A percentile compares a stretch with the other conserved stretches of the same genome.
Evolutionary conservation across 1,139 yeast species (phyloP).

Genomic region (Blastobotrys capitulatus): DNA sequence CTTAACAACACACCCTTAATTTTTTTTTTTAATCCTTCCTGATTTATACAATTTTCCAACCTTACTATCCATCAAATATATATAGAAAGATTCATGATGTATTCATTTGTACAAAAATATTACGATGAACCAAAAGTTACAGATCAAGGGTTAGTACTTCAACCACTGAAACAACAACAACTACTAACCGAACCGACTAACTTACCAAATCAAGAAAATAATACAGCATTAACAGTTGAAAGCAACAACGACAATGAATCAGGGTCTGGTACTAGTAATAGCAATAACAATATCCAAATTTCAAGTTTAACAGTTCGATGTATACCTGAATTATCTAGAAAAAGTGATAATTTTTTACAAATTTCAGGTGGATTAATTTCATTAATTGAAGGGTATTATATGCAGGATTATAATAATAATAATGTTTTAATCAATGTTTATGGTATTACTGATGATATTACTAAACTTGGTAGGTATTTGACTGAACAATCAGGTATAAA

Average conservation of each 20-base stretch:
- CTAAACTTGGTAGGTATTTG: neutral
- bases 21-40: too few species aligned
- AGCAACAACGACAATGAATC: neutral
- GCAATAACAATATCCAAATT: too few species aligned
- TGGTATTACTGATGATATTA: neutral
- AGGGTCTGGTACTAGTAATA: neutral
- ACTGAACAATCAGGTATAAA: neutral
- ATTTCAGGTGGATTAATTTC: neutral
- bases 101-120: neutral
- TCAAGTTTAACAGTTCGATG: neutral
- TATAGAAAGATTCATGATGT: neutral
- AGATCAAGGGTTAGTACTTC: slow-evolving; percentile 7
- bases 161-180: neutral
- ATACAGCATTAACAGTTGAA: neutral
- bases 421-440: neutral
- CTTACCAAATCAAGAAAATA: neutral
- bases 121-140: slow-evolving; percentile 5
- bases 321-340: neutral
- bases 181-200: too few species aligned
- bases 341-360: neutral
- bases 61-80: too few species aligned
- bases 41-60: too few species aligned
- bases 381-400: neutral
- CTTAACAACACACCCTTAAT: too few species aligned
- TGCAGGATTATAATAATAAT: neutral